Base-by-base conservation (phyloP, 108 stramenopile species). In the Skeletonema tropicum region DNA sequence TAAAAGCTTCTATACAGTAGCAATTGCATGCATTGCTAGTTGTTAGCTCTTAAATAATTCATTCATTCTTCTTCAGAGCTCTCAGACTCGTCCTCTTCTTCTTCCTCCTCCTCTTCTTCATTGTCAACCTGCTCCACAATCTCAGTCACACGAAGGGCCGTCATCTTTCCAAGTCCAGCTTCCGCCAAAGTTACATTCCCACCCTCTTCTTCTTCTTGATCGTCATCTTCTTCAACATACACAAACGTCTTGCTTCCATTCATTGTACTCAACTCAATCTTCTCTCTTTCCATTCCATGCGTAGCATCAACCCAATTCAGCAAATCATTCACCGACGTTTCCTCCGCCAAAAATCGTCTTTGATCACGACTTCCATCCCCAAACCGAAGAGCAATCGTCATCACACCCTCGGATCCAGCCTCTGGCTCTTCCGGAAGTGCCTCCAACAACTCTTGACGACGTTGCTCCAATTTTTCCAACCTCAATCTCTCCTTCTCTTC, bases 261-360 rank as follows among this genome's bases (percentile, higher is more conserved):
- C 89, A 92, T 83, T 1, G 90, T 90, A 9, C 83, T 91, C 63
- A 94, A 67, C 6, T 75, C 64, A 11, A 94, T 76, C 45, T 65
- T 91, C 72, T 94, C 94, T 14, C 94, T 77, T 68, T 92, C 94
- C 57, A 90, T 69, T 41, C 88, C 83, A 71, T 78, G 85, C 65
- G 79, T 74, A 3, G 77, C 91, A 73, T 94, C 94, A 12, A 92
- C 88, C 94, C 94, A 94, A 68, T 94, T 88, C 59, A 92, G 91
- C 9, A 94, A 67, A 32, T 77, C 77, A 57, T 68, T 78, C 66
- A 94, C 57, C n/a, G 68, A 57, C 7, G 81, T 77, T 11, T 83
- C 83, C 11, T 80, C 33, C 14, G 77, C 79, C 12, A 41, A 25
- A 74, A 94, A 94, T 12, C 87, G 62, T 41, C 94, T 78, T 68